phyloP scores from a whole-genome alignment of 176 grass and related monocot species.

The Triticum urartu region DNA sequence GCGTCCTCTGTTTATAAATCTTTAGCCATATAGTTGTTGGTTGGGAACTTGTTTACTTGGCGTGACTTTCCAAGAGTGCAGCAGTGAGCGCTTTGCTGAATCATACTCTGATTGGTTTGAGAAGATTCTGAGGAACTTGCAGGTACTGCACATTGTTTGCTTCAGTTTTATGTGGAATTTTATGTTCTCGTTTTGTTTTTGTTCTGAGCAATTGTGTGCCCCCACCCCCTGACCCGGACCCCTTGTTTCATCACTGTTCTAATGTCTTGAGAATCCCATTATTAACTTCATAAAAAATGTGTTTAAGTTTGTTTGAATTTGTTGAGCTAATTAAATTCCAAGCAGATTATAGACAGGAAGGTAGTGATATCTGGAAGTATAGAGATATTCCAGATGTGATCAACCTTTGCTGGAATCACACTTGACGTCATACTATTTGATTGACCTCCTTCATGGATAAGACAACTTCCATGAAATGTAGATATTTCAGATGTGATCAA shows the following conservation, averaged over 20 bases:
- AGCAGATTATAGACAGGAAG: constrained; percentile 7
- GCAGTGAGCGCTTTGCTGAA: constrained; percentile 38
- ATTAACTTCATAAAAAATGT: neutral
- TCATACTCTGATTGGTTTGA: constrained; percentile 49
- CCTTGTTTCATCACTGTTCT: neutral
- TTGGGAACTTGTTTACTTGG: constrained; percentile 54
- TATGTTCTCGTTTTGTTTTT: neutral
- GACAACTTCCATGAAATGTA: neutral
- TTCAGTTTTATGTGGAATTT: neutral
- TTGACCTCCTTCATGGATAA: neutral
- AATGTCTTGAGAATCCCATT: neutral
- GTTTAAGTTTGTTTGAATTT: neutral
- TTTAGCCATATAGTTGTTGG: constrained; percentile 41
- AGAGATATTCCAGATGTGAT: neutral
- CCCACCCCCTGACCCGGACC: neutral
- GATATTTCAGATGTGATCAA: neutral
- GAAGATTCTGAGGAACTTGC: constrained; percentile 42
- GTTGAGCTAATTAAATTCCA: constrained; percentile 10
- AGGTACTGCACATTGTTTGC: constrained; percentile 32
- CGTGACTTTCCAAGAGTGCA: constrained; percentile 44
- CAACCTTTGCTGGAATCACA: constrained; percentile 2
- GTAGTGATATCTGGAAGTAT: neutral
- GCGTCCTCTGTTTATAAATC: constrained; percentile 7
- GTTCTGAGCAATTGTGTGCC: neutral
- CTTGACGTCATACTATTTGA: neutral